phyloP scores from a whole-genome alignment of 352 stramenopile genomes.

The Phytophthora palmivora region DNA sequence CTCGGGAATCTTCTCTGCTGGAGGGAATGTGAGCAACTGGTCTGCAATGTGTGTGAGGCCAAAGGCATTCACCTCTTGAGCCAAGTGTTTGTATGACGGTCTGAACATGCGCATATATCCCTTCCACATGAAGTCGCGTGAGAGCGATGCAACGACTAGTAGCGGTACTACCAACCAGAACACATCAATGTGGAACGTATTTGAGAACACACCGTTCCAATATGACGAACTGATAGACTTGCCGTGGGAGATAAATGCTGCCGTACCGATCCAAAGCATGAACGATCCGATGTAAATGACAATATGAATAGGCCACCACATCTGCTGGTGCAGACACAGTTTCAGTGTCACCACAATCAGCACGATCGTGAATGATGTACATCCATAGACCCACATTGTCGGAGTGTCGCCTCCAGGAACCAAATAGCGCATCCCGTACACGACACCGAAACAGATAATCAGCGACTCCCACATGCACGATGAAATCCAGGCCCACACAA shows the following conservation, averaged over 20 bases:
- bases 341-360: constrained; percentile 97
- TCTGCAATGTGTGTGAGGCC: constrained; percentile 64
- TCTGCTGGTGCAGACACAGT: constrained; percentile 87
- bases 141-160: constrained; percentile 71
- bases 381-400: constrained; percentile 95
- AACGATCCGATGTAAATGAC: constrained; percentile 73
- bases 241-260: constrained; percentile 75
- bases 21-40: constrained; percentile 80
- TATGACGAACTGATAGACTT: constrained; percentile 79
- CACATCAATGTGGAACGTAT: constrained; percentile 66
- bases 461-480: constrained; percentile 87
- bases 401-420: constrained; percentile 86
- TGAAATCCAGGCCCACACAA: constrained; percentile 84
- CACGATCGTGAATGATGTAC: constrained; percentile 93
- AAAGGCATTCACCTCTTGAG: constrained; percentile 84
- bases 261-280: constrained; percentile 76
- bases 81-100: constrained; percentile 87
- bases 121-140: constrained; percentile 85
- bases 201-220: constrained; percentile 85
- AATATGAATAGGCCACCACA: constrained; percentile 84
- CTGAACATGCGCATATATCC: constrained; percentile 83
- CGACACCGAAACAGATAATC: constrained; percentile 84
- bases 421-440: constrained; percentile 85
- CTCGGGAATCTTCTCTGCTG: constrained; percentile 74
- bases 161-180: constrained; percentile 87